Percentiles rank a stretch among this genome's conserved stretches.
Evolutionary conservation across 768 basidiomycete genomes (phyloP).

Genomic region (Boletus rubropictus): DNA sequence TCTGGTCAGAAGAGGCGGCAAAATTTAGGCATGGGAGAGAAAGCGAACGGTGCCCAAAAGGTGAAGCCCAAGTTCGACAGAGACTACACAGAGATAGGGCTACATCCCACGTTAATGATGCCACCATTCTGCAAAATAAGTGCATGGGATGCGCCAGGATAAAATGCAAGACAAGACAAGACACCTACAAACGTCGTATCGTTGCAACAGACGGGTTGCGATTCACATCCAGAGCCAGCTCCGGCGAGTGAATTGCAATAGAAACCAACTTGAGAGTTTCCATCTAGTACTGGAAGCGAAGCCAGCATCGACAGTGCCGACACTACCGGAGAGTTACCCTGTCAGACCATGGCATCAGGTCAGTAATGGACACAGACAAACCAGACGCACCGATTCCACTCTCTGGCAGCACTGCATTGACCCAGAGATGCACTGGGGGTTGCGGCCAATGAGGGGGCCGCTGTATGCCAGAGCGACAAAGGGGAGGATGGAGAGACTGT

Average conservation of each 20-base stretch:
- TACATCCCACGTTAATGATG: conserved; percentile 26
- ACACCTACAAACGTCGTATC: conserved; percentile 13
- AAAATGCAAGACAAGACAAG: background rate
- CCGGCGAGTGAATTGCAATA: conserved; percentile 17
- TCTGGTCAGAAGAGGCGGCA: conserved; percentile 15
- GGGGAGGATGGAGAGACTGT: conserved; percentile 11
- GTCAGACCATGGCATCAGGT: conserved; percentile 3
- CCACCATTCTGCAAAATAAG: conserved; percentile 17
- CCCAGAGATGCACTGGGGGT: conserved; percentile 22
- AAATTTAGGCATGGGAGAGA: conserved; percentile 10
- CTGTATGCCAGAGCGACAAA: conserved; percentile 15
- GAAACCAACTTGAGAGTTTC: conserved; percentile 13
- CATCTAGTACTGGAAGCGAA: background rate
- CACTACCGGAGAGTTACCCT: conserved; percentile 11
- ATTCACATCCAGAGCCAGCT: conserved; percentile 24
- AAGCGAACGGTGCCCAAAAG: conserved; percentile 15
- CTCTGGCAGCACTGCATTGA: conserved; percentile 19
- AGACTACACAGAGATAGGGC: conserved; percentile 6
- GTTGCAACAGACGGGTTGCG: conserved; percentile 24
- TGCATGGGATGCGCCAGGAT: background rate
- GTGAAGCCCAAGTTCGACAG: conserved; percentile 2
- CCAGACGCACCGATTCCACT: conserved; percentile 14
- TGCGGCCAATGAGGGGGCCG: conserved; percentile 22
- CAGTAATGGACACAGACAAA: background rate
- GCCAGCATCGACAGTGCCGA: conserved; percentile 1